Base-by-base conservation (phyloP, 2,329 filamentous ascomycete species). In the Diplodia mutila region DNA sequence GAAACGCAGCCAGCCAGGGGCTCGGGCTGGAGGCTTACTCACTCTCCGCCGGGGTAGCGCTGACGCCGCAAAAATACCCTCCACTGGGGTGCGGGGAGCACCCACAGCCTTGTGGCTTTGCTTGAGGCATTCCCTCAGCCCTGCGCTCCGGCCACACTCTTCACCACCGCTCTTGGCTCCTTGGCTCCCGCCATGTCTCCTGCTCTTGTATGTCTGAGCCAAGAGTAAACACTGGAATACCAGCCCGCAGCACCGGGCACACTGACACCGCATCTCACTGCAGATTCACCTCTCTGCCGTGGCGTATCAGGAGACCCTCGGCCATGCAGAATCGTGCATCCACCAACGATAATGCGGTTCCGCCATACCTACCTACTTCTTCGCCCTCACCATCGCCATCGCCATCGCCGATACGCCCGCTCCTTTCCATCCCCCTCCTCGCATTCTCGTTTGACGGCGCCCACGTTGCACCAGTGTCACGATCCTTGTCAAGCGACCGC, bases 41-140 rank as follows among this genome's bases (percentile, higher is more conserved):
- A 14, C 9, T 29, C 12, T 23, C 14, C 8, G 1, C 42, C 59
- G 42, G 46, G 27, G 59, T 63, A 63, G 46, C 42, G 59, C 59
- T 63, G 59, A 63, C 59, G 42, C 37, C 46, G 42, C 59, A 27
- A 46, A 61, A 63, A 63, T 63, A 63, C 46, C 59, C 59, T 23
- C 57, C 57, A 61, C 39, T 61, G n/a, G 32, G 16, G 27, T 37
- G 52, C 55, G 55, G 32, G 37, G 55, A 46, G 37, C 6, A 18
- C 9, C 59, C 59, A 63, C 59, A 51, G 59, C 59, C 59, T 37
- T 29, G 59, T 63, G 59, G 59, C 29, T 32, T 32, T 32, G 29
- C 29, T 32, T 32, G 29, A 5, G 29, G 29, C 46, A 21, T 51
- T 12, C n/a, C 27, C 16, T 63, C 59, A 63, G 59, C 59, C 59